Percentiles rank a stretch among this genome's conserved stretches.
Conservation (phyloP, 164 flowering plant species). For the Magnolia changhungtana region DNA sequence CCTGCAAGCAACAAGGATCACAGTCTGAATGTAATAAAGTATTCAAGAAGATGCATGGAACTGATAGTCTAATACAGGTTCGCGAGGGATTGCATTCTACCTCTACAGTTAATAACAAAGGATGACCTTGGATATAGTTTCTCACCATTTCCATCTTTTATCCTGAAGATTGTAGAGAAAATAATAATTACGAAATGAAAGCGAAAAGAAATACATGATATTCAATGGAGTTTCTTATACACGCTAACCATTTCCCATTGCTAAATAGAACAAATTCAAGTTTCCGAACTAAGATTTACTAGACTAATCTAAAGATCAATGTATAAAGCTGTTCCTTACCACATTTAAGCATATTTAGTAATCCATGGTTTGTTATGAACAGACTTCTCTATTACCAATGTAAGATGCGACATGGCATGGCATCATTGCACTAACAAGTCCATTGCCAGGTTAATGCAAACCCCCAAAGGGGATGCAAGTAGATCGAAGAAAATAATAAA, state of each 20-base stretch:
- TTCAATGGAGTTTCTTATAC: no score
- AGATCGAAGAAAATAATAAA: no score
- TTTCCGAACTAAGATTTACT: background rate
- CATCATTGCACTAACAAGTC: background rate
- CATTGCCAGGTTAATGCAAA: background rate
- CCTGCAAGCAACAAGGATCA: slow-evolving; percentile 31
- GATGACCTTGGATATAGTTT: slow-evolving; percentile 51
- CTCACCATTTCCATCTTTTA: slow-evolving; percentile 59
- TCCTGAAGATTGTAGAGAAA: slow-evolving; percentile 25
- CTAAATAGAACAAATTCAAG: background rate
- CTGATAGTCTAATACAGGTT: background rate
- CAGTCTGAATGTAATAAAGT: background rate
- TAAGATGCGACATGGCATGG: background rate
- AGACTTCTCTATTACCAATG: background rate
- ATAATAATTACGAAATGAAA: background rate
- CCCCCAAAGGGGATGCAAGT: no score
- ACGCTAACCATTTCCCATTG: background rate
- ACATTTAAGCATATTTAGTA: background rate
- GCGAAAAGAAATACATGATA: background rate
- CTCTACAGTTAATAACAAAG: slow-evolving; percentile 53
- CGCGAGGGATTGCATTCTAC: slow-evolving; percentile 17
- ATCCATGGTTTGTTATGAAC: background rate
- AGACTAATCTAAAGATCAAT: background rate
- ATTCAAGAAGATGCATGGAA: background rate
- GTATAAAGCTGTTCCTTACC: background rate